Evolutionary conservation across 495 filamentous ascomycete species (phyloP), one percentile per base, ranked within the genome.

Genomic region (Rostrohypoxylon terebratum): DNA sequence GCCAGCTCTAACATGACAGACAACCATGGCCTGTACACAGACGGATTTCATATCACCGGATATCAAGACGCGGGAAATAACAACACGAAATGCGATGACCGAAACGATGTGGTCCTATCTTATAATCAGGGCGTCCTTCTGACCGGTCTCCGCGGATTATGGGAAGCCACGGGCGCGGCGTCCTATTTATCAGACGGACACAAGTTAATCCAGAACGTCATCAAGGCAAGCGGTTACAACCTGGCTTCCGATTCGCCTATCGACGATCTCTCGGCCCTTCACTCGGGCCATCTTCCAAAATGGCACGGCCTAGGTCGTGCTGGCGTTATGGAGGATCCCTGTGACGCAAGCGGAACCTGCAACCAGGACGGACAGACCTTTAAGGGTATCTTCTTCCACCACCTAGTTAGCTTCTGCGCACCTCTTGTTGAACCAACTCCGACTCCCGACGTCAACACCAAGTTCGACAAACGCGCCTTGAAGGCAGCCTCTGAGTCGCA

Each of bases 61-160:
- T 92, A 89, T 81, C 74, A 78, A 36, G 79, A 81, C 59, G 62
- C 78, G 1, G 75, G 81, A 1, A 76, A 84, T 45, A 82, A 82
- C 67, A 87, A 88, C 68, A 86, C 85, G 2, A 83, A 87, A 50
- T 98, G 93, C 77, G 93, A 98, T 75, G 77, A 85, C 14, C 87
- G 94, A 13, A 91, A 97, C 78, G 88, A 94, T 58, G 94, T 94
- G 90, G 90, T 97, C 5, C 96, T 96, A 79, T 94, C 94, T 0
- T 98, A 98, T 82, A 98, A 98, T 81, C 95, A 98, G 79, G 95
- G 95, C 23, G 94, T 98, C 13, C 69, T 98, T n/a, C 89, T 99
- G 18, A 92, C 91, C 28, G 95, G 93, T 10, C 84, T 94, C 59
- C 88, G 92, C 31, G 92, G 92, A 0, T 87, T 99, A 1, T 97